Evolutionary conservation across 495 filamentous ascomycete species (phyloP).

Genomic region (Cercophora sp.): DNA sequence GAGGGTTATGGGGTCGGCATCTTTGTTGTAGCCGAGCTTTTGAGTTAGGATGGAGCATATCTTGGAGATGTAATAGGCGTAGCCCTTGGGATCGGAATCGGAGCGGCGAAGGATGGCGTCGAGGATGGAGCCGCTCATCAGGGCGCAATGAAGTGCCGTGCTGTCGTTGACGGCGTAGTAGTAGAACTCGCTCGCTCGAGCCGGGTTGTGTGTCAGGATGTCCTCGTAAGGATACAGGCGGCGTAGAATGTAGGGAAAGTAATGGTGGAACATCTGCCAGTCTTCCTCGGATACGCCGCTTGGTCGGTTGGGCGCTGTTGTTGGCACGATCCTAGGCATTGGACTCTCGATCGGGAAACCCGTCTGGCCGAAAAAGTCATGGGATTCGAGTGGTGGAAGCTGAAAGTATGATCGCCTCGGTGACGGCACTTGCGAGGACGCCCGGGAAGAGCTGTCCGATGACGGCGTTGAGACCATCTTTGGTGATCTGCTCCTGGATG

Average conservation of each 20-base stretch:
- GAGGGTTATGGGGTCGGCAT: slow-evolving; percentile 19
- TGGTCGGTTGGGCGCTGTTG: slow-evolving; percentile 4
- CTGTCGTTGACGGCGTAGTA: slow-evolving; percentile 12
- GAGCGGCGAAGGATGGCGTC: slow-evolving; percentile 13
- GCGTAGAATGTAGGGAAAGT: slow-evolving; percentile 14
- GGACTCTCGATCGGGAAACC: background rate
- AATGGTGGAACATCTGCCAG: slow-evolving; percentile 21
- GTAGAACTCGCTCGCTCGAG: slow-evolving; percentile 18
- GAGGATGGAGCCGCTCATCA: slow-evolving; percentile 27
- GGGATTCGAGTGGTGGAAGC: background rate
- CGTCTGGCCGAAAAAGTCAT: background rate
- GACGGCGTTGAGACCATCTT: too few relatives aligned
- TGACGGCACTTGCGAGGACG: slow-evolving; percentile 2
- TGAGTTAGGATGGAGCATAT: slow-evolving; percentile 28
- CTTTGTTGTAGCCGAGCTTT: slow-evolving; percentile 19
- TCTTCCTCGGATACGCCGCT: slow-evolving; percentile 15
- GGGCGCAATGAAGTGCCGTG: slow-evolving; percentile 22
- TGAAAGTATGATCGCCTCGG: background rate
- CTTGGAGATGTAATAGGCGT: slow-evolving; percentile 27
- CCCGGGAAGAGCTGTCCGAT: slow-evolving; percentile 2
- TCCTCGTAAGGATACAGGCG: slow-evolving; percentile 30
- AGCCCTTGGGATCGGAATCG: slow-evolving; percentile 12
- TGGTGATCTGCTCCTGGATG: slow-evolving; percentile 4
- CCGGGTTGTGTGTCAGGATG: slow-evolving; percentile 27
- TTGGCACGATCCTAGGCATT: background rate